Evolutionary conservation across 345 rosid genomes (phyloP).

Genomic region (Ceriops zippeliana): DNA sequence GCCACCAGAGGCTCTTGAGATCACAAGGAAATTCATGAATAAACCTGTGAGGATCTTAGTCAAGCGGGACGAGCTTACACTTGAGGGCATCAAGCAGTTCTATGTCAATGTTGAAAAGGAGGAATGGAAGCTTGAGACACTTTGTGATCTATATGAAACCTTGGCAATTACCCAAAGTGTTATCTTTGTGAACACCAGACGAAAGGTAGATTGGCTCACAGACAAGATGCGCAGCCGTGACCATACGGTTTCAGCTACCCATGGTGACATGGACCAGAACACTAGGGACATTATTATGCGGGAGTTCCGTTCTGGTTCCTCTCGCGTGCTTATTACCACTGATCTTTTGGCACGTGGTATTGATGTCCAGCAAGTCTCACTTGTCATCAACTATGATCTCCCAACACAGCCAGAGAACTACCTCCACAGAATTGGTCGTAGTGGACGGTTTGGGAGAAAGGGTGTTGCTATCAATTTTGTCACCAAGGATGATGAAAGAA

Average conservation of each 20-base stretch:
- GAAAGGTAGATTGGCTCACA: conserved; percentile 90
- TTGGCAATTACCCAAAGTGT: conserved; percentile 87
- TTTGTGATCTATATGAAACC: conserved; percentile 80
- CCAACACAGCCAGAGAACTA: conserved; percentile 90
- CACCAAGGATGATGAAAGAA: conserved; percentile 25
- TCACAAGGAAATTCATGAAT: conserved; percentile 85
- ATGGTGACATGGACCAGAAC: conserved; percentile 94
- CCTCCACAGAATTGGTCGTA: conserved; percentile 79
- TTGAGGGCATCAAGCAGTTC: conserved; percentile 89
- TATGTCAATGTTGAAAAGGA: conserved; percentile 74
- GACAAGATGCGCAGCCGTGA: conserved; percentile 80
- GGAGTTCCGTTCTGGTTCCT: conserved; percentile 81
- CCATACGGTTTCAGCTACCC: conserved; percentile 90
- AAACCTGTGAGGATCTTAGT: conserved; percentile 82
- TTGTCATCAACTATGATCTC: conserved; percentile 76
- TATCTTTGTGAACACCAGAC: conserved; percentile 82
- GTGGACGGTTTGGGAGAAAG: conserved; percentile 86
- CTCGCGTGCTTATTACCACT: conserved; percentile 79
- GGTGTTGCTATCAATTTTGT: conserved; percentile 56
- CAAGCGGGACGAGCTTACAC: conserved; percentile 86
- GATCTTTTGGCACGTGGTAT: conserved; percentile 88
- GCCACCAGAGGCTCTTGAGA: conserved; percentile 93
- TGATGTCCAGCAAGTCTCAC: conserved; percentile 90
- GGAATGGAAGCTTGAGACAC: conserved; percentile 84
- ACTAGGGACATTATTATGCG: conserved; percentile 83